Percentiles rank a stretch among this genome's conserved stretches.
Conservation (phyloP, 164 flowering plant genomes). For the Hamamelis virginiana region DNA sequence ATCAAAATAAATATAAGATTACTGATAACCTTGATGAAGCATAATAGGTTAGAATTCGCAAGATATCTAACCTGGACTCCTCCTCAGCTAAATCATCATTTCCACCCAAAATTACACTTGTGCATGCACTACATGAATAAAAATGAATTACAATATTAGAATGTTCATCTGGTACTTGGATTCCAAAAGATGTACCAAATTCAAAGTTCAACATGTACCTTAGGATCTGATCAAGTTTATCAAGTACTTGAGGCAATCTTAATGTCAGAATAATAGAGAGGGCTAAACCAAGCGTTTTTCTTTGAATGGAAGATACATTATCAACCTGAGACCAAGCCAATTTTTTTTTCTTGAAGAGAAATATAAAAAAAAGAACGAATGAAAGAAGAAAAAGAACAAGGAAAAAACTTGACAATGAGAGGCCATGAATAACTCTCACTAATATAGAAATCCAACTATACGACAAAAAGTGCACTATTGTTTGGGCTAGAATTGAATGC, state of each 20-base stretch:
- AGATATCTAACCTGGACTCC: conserved; percentile 66
- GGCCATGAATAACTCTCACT: neutral
- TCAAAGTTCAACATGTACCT: conserved; percentile 42
- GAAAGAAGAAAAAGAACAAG: neutral
- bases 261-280: conserved; percentile 80
- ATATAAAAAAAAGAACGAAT: neutral
- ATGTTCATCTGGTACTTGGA: neutral
- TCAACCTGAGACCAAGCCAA: conserved; percentile 55
- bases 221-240: conserved; percentile 86
- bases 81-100: conserved; percentile 63
- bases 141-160: conserved; percentile 6
- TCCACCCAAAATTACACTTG: conserved; percentile 77
- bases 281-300: conserved; percentile 72
- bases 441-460: neutral
- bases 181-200: neutral
- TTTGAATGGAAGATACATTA: conserved; percentile 62
- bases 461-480: too few relatives aligned
- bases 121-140: conserved; percentile 61
- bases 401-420: too few relatives aligned
- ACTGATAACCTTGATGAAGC: neutral
- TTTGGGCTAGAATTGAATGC: too few relatives aligned
- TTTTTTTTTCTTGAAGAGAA: neutral
- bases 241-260: conserved; percentile 86
- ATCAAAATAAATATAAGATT: neutral
- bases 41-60: neutral